Evolutionary conservation across 2,329 filamentous ascomycete genomes (phyloP).

Genomic region (Lecanicillium sp.): DNA sequence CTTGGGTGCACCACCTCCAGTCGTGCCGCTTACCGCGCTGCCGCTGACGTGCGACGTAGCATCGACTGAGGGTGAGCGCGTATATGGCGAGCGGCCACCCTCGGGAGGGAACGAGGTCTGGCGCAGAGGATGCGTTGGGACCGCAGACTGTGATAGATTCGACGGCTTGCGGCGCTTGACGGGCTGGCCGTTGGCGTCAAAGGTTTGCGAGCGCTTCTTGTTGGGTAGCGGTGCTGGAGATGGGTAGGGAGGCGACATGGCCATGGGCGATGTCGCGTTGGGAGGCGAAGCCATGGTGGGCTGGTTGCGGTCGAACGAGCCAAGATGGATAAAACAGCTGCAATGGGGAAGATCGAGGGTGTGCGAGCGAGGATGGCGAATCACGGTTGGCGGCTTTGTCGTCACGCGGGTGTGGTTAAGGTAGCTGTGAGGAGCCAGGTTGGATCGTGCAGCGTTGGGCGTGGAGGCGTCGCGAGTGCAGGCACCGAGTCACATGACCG

Average conservation of each 20-base stretch:
- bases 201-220: conserved; percentile 53
- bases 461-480: neutral
- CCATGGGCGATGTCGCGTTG: conserved; percentile 38
- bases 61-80: conserved; percentile 59
- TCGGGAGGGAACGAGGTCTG: conserved; percentile 75
- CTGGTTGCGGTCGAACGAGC: neutral
- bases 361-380: no score
- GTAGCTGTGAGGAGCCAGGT: no score
- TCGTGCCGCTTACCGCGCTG: conserved; percentile 42
- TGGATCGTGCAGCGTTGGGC: no score
- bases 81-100: conserved; percentile 37
- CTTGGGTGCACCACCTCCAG: conserved; percentile 31
- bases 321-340: no score
- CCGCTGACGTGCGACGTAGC: conserved; percentile 52
- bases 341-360: no score
- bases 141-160: conserved; percentile 45
- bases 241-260: conserved; percentile 47
- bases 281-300: conserved; percentile 48
- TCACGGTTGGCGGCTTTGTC: neutral
- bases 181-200: conserved; percentile 42
- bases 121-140: conserved; percentile 59
- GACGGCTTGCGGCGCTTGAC: conserved; percentile 67
- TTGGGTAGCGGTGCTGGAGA: conserved; percentile 38
- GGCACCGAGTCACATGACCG: conserved; percentile 6
- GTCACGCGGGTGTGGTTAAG: no score